Base-by-base conservation (phyloP, 139 green algal genomes). In the Dunaliella primolecta region DNA sequence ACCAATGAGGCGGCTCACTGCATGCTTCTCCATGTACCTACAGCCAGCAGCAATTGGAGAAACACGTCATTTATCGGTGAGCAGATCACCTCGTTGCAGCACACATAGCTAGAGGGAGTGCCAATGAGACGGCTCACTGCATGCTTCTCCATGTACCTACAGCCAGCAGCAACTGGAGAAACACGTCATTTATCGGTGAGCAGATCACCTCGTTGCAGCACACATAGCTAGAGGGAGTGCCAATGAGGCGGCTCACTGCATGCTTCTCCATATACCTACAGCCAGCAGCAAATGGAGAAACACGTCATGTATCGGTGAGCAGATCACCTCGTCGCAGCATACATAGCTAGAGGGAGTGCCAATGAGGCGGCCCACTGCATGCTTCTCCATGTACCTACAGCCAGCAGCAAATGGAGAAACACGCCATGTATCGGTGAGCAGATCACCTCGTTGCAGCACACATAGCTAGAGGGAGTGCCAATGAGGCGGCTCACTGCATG, bases 181-280 rank as follows among this genome's bases (percentile, higher is more conserved):
- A n/a, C n/a, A n/a, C n/a, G n/a, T n/a, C n/a, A n/a, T n/a, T n/a
- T n/a, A 90, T 99, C 97, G 24, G 97, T 98, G 37, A 99, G 93
- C 92, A 99, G 95, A 36, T 97, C 97, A 34, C 91, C 91, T 94
- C 91, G 77, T 92, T 97, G 81, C 97, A 99, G 3, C 87, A 84
- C 46, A 90, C 87, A 46, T 90, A 90, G 78, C 87, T 97, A 0
- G 97, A 97, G 1, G 97, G 97, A 23, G 97, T 96, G 35, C 95
- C 95, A 3, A 98, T 93, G 21, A 98, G 92, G 15, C 95, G 81
- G 37, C 79, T 91, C 30, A 98, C 95, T 1, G 86, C 94, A 90
- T 98, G 95, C 91, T 98, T 97, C 93, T 98, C 95, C 95, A 98
- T 98, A 91, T 98, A 98, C 94, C 46, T 64, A n/a, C n/a, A n/a